phyloP scores from a whole-genome alignment of 164 flowering plant species.

The Vitis rupestris region DNA sequence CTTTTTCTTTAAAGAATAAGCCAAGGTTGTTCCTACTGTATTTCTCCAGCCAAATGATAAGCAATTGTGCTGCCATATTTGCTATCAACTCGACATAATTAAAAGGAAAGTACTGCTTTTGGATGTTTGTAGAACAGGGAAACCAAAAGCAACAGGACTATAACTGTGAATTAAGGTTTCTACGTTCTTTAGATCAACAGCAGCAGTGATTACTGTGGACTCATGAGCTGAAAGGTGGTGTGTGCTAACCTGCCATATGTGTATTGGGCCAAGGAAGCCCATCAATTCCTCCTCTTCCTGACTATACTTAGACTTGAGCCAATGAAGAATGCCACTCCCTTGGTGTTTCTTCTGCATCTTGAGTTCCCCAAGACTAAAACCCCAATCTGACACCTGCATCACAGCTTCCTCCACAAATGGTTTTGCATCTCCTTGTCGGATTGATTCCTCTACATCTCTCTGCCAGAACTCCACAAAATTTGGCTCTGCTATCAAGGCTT shows the following conservation, averaged over 20 bases:
- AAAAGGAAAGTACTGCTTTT: neutral
- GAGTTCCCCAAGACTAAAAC: conserved; percentile 38
- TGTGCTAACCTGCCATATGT: conserved; percentile 44
- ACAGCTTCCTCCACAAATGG: conserved; percentile 50
- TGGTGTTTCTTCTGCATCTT: conserved; percentile 33
- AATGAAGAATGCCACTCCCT: conserved; percentile 27
- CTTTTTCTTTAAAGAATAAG: neutral
- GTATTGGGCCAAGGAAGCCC: conserved; percentile 46
- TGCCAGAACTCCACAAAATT: conserved; percentile 42
- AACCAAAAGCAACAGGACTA: neutral
- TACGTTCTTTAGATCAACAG: no score
- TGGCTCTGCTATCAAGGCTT: conserved; percentile 30
- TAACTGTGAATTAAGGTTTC: no score
- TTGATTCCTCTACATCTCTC: conserved; percentile 48
- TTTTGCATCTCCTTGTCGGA: conserved; percentile 39
- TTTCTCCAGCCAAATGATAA: neutral
- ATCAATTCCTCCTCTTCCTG: conserved; percentile 27
- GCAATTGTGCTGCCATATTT: neutral
- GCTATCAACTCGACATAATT: no score
- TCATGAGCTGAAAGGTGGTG: neutral
- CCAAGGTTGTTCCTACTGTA: neutral
- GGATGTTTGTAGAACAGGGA: neutral
- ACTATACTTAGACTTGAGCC: conserved; percentile 27
- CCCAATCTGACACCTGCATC: conserved; percentile 47
- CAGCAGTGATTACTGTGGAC: no score